These are phyloP conservation scores for Coniosporium tulheliwenetii DNA, from an alignment of 2,329 filamentous ascomycete genomes.

Conservation along the genomic window DNA sequence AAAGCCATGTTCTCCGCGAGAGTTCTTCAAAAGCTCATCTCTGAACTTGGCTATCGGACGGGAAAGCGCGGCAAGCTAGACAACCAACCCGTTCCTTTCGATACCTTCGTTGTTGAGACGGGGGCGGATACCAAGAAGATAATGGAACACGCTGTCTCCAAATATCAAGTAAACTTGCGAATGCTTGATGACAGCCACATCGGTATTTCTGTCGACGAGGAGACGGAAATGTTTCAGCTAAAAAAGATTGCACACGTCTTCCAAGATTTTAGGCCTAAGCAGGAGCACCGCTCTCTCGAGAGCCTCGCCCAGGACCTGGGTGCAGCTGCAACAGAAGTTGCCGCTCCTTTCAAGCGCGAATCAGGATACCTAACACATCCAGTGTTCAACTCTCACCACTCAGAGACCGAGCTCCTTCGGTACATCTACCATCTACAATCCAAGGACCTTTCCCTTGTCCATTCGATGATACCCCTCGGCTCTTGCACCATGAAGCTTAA, in stretches of 20 bases:
- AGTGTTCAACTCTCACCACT: constrained; percentile 90
- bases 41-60: constrained; percentile 47
- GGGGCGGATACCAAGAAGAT: constrained; percentile 35
- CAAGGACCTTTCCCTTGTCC: constrained; percentile 83
- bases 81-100: constrained; percentile 50
- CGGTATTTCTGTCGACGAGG: constrained; percentile 68
- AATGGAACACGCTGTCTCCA: constrained; percentile 33
- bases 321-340: constrained; percentile 24
- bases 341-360: constrained; percentile 49
- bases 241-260: constrained; percentile 43
- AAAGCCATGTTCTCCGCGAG: constrained; percentile 57
- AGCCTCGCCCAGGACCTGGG: constrained; percentile 20
- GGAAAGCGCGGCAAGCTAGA: constrained; percentile 39
- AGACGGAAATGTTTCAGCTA: constrained; percentile 40
- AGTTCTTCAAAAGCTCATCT: constrained; percentile 49
- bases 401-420: constrained; percentile 82
- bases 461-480: constrained; percentile 94
- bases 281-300: constrained; percentile 7
- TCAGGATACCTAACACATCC: constrained; percentile 72
- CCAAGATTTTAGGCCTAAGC: constrained; percentile 21
- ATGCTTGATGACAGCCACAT: constrained; percentile 44
- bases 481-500: constrained; percentile 99
- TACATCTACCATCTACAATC: constrained; percentile 91
- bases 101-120: constrained; percentile 59
- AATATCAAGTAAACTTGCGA: constrained; percentile 46